Percentiles rank a stretch among this genome's conserved stretches.
Conservation (phyloP, 2,329 filamentous ascomycete genomes). For the Phoma herbarum region DNA sequence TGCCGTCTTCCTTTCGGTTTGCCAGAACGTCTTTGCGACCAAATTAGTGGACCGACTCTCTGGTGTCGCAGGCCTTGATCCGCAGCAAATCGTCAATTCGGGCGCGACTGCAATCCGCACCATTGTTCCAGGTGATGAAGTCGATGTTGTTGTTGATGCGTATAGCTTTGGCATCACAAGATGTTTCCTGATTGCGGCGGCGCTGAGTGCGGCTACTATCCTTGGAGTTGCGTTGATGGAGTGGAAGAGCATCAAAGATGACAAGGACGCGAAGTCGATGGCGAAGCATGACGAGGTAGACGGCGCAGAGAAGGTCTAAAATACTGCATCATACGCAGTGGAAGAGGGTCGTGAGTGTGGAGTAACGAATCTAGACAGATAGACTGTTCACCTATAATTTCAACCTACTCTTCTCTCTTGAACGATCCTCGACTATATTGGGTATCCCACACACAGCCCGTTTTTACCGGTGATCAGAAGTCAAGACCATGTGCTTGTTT, state of each 20-base stretch:
- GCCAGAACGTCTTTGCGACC: conserved; percentile 51
- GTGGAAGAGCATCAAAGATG: conserved; percentile 67
- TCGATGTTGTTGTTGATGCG: conserved; percentile 64
- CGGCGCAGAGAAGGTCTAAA: conserved; percentile 4
- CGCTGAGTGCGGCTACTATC: conserved; percentile 62
- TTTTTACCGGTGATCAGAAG: not conserved
- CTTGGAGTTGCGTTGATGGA: conserved; percentile 65
- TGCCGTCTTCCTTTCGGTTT: conserved; percentile 56
- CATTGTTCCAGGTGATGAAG: conserved; percentile 60
- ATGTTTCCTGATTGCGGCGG: conserved; percentile 67
- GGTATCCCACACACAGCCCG: no score
- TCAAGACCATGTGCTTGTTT: not conserved
- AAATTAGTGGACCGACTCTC: conserved; percentile 31
- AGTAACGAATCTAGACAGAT: not conserved
- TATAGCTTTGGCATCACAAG: conserved; percentile 69
- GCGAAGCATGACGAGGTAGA: not conserved
- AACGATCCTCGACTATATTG: no score
- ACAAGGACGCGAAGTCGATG: conserved; percentile 41
- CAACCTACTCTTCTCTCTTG: not conserved
- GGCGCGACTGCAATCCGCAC: conserved; percentile 67
- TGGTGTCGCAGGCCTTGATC: conserved; percentile 33
- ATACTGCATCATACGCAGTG: not conserved
- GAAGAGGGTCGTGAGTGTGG: not conserved
- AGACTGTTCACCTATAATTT: not conserved
- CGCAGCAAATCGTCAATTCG: conserved; percentile 27